A percentile compares a stretch with the other conserved stretches of the same genome.
phyloP scores from a whole-genome alignment of 192 early-diverging fungal genomes.

The Linnemannia elongata region DNA sequence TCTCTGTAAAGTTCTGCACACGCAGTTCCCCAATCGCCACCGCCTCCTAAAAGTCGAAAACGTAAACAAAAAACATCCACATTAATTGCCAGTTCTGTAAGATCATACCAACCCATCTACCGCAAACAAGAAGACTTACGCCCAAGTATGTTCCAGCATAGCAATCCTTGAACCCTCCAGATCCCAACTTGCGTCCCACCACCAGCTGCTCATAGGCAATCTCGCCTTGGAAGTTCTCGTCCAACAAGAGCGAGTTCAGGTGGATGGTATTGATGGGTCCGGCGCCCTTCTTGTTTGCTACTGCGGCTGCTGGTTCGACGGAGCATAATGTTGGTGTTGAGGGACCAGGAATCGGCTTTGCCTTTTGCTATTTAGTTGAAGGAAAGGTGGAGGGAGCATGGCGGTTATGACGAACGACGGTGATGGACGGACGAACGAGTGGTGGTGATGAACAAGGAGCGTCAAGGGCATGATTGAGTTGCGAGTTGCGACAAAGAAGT shows the following conservation, averaged over 20 bases:
- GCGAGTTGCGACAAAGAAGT: background rate
- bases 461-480: background rate
- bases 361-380: slow-evolving; percentile 64
- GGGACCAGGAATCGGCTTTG: slow-evolving; percentile 76
- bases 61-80: background rate
- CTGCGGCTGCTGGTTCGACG: slow-evolving; percentile 58
- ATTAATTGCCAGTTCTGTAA: background rate
- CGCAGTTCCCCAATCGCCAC: slow-evolving; percentile 84
- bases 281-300: slow-evolving; percentile 14
- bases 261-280: slow-evolving; percentile 60
- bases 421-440: background rate
- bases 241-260: slow-evolving; percentile 63
- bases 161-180: slow-evolving; percentile 87
- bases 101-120: no score
- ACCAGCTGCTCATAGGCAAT: slow-evolving; percentile 73
- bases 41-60: slow-evolving; percentile 57
- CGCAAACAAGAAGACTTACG: slow-evolving; percentile 46
- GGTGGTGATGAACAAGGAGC: background rate
- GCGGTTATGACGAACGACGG: background rate
- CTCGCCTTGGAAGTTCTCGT: slow-evolving; percentile 66
- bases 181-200: slow-evolving; percentile 76
- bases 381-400: background rate
- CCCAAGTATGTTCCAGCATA: slow-evolving; percentile 74
- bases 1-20: slow-evolving; percentile 76
- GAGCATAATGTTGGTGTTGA: slow-evolving; percentile 75